Evolutionary conservation across 768 basidiomycete genomes (phyloP), one percentile per base, ranked within the genome.

Genomic region (Lentinula guzmanii): DNA sequence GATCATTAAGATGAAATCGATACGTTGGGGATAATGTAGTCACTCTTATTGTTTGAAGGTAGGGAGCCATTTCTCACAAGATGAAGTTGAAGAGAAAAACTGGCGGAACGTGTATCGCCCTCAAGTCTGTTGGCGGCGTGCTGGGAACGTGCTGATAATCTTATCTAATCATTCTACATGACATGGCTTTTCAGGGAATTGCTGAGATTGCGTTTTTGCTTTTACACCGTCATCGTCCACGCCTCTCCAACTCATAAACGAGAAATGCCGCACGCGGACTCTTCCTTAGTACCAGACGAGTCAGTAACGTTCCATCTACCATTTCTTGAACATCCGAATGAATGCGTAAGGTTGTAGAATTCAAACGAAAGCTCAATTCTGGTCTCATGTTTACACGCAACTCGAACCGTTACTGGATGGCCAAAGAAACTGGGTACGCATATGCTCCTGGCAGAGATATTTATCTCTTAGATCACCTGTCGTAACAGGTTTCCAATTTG

Each of bases 211-310:
- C 28, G 50, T n/a, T 18, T 60, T 59, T 64, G 43, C 58, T 58
- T 39, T 62, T 58, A 28, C 46, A 60, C 55, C 56, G 52, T 35
- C 55, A 34, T n/a, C 31, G 28, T 42, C 60, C 18, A 43, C 42
- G 42, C 42, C 16, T 16, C 18, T 43, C 3, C 48, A 28, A 28
- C 28, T 28, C 28, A 28, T 28, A 28, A 28, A 28, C 28, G 28
- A 28, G 28, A 28, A 57, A 93, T 93, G 92, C 88, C 86, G 18
- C 93, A 95, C 76, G 91, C 93, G 61, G 93, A 94, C 69, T 78
- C 86, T 10, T 86, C 89, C 1, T 72, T 86, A 15, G 78, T 95
- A 5, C 92, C 91, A n/a, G 65, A 75, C 21, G 80, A 72, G 76
- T 81, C 62, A 41, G 72, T 59, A 28, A 28, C 8, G 3, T 41